Percentiles rank a stretch among this genome's conserved stretches.
Evolutionary conservation across 192 early-diverging fungal genomes (phyloP).

Genomic region (Coemansia sp.): DNA sequence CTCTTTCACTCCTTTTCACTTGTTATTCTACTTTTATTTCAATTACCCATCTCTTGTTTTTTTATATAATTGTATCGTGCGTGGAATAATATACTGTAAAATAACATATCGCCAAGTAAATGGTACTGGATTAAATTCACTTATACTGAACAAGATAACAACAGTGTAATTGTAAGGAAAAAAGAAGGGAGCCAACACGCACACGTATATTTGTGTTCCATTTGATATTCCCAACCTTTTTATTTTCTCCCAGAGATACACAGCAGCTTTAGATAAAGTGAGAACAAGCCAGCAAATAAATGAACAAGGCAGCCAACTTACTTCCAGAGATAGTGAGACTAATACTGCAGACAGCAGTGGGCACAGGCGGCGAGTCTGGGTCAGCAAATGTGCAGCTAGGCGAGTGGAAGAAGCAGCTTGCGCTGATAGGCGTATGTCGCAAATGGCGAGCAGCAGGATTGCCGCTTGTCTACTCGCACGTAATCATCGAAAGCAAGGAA

Average conservation of each 20-base stretch:
- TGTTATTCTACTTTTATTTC: background rate
- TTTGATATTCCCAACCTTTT: background rate
- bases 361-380: background rate
- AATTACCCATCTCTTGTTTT: too few species aligned
- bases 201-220: too few species aligned
- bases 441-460: constrained; percentile 11
- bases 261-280: background rate
- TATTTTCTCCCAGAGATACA: background rate
- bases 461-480: constrained; percentile 12
- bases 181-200: too few species aligned
- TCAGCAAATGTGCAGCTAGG: background rate
- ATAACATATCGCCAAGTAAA: too few species aligned
- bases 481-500: constrained; percentile 10
- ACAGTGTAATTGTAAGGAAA: too few species aligned
- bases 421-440: constrained; percentile 17
- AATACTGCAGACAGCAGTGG: constrained; percentile 1
- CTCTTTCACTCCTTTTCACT: background rate
- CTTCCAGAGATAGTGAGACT: constrained; percentile 5
- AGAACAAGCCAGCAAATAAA: background rate
- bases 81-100: too few species aligned
- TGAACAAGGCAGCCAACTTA: background rate
- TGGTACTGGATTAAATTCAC: too few species aligned
- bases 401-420: constrained; percentile 18
- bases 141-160: too few species aligned
- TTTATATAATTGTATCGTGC: too few species aligned